Conservation (phyloP, 2,329 filamentous ascomycete genomes). For the Colletotrichum salicis region DNA sequence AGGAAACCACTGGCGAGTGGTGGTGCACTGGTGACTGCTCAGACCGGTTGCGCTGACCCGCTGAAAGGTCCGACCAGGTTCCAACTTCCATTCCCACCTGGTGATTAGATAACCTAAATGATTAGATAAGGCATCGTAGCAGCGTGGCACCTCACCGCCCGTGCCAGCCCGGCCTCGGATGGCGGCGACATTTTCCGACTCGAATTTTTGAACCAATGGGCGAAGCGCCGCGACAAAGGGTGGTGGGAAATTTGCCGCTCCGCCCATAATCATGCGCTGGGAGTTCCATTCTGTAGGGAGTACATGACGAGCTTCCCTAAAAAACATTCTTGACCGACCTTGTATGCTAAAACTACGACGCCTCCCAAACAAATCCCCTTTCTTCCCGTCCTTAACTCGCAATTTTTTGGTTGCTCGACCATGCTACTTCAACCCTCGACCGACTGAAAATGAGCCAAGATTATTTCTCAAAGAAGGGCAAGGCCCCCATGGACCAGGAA, state of each 20-base stretch:
- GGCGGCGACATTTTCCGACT: conserved; percentile 39
- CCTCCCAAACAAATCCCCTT: conserved; percentile 5
- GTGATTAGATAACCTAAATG: conserved; percentile 10
- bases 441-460: conserved; percentile 68
- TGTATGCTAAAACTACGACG: conserved; percentile 18
- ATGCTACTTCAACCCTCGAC: conserved; percentile 47
- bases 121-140: conserved; percentile 41
- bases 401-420: conserved; percentile 39
- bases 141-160: not conserved
- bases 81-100: not conserved
- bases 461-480: conserved; percentile 66
- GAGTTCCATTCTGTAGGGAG: conserved; percentile 8
- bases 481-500: conserved; percentile 51
- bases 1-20: conserved; percentile 12
- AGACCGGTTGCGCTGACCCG: conserved; percentile 26
- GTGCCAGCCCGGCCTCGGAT: not conserved
- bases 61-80: conserved; percentile 8
- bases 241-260: conserved; percentile 43
- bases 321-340: conserved; percentile 34
- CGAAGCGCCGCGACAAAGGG: conserved; percentile 37
- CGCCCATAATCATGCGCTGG: conserved; percentile 44
- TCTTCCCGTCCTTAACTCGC: conserved; percentile 3
- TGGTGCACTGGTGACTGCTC: not conserved
- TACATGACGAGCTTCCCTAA: conserved; percentile 24
- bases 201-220: conserved; percentile 43